Evolutionary conservation across 1,139 yeast genomes (phyloP), one percentile per base, ranked within the genome.

Genomic region (Hyphopichia burtonii): DNA sequence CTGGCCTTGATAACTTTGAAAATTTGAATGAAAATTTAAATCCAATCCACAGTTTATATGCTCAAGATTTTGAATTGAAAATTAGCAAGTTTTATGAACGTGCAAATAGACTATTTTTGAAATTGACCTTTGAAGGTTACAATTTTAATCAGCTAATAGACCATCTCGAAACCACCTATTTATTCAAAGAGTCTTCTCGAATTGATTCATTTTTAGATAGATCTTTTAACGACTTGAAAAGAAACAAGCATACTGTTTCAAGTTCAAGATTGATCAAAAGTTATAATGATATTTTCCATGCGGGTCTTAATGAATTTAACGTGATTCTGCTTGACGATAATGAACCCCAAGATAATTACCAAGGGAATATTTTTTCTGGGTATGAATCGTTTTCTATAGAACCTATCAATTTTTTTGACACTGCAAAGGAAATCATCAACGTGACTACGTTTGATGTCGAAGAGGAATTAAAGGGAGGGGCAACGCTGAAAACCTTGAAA

Each of bases 391-490:
- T 75, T 41, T 55, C 66, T 11, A 54, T 70, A 18, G 65, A 68
- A 34, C 51, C 62, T 3, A 58, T 63, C 31, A 67, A 65, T 20
- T 75, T 83, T 41, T 81, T 78, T 44, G 80, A 80, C 15, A 80
- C 82, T 41, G 71, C 88, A n/a, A 68, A 77, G 41, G 81, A 80
- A 50, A 82, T 87, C 41, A 72, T 86, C 52, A 80, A 72, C 49
- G 82, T 83, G 3, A 77, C 78, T 46, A 80, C 87, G 1, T 71
- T 84, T 44, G 87, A 82, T 54, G 80, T 87, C 0, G 80, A 78
- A 38, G 71, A 70, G 38, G 76, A 77, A 0, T 58, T 80, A 25
- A 62, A 66, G 12, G 60, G 66, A 28, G 71, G 70, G 45, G 53
- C 71, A 10, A 68, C 68, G 23, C 58, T 75, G 0, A 57, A 51